These are phyloP conservation scores for Parascedosporium putredinis DNA, from an alignment of 2,329 filamentous ascomycete genomes.

Conservation along the genomic window DNA sequence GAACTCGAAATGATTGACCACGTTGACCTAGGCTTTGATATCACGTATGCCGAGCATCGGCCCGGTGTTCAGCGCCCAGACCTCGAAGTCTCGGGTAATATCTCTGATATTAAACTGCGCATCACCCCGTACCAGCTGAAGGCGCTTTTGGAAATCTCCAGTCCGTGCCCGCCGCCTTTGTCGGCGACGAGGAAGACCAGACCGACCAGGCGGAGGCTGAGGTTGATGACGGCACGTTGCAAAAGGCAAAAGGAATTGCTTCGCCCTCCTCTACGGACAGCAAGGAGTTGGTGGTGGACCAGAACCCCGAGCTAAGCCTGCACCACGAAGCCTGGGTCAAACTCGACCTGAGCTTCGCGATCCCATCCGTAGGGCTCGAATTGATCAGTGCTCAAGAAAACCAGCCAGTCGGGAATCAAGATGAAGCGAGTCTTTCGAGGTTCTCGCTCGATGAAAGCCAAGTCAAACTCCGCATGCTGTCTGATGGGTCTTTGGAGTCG, in stretches of 20 bases:
- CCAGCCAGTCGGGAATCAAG: conserved; percentile 67
- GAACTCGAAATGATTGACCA: conserved; percentile 96
- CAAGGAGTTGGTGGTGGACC: conserved; percentile 12
- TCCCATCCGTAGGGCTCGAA: conserved; percentile 80
- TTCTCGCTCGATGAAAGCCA: conserved; percentile 92
- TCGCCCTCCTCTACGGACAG: conserved; percentile 12
- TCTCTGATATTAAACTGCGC: conserved; percentile 87
- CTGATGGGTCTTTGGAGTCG: conserved; percentile 81
- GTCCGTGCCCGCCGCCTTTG: conserved; percentile 80
- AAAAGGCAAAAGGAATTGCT: conserved; percentile 31
- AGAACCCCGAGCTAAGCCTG: conserved; percentile 60
- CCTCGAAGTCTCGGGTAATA: conserved; percentile 78
- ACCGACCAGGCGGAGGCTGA: conserved; percentile 68
- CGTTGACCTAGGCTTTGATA: conserved; percentile 84
- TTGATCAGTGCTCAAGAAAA: conserved; percentile 67
- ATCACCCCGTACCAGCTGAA: conserved; percentile 87
- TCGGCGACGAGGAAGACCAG: conserved; percentile 58
- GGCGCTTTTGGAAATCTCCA: conserved; percentile 78
- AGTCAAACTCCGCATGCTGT: conserved; percentile 86
- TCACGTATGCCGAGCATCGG: conserved; percentile 84
- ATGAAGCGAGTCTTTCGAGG: conserved; percentile 74
- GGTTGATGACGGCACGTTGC: conserved; percentile 47
- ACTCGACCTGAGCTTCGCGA: conserved; percentile 82
- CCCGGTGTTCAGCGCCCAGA: conserved; percentile 71
- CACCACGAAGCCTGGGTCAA: conserved; percentile 76